Evolutionary conservation across 2,329 filamentous ascomycete genomes (phyloP).

Genomic region (Colletotrichum plurivorum): DNA sequence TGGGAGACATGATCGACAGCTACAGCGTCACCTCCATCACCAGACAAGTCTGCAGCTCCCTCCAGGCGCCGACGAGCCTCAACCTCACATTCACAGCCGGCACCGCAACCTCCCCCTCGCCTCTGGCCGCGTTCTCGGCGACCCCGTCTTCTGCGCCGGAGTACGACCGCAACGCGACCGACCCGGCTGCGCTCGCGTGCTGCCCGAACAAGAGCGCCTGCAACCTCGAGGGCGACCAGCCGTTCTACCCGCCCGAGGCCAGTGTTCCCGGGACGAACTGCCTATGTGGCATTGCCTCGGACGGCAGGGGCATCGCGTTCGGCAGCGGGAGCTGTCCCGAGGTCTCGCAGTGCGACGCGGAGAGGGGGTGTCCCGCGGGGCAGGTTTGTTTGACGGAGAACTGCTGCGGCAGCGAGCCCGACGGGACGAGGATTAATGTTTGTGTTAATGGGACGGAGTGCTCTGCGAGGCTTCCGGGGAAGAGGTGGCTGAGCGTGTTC

Average conservation of each 20-base stretch:
- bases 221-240: constrained; percentile 35
- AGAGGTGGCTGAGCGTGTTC: constrained; percentile 9
- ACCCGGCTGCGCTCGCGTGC: constrained; percentile 51
- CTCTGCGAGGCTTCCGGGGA: constrained; percentile 1
- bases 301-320: constrained; percentile 29
- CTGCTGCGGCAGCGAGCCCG: constrained; percentile 31
- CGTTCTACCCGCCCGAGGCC: constrained; percentile 51
- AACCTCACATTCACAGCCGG: constrained; percentile 52
- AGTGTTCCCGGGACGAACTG: constrained; percentile 49
- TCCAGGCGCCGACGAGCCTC: constrained; percentile 50
- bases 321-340: constrained; percentile 18
- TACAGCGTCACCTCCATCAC: constrained; percentile 51
- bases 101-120: constrained; percentile 45
- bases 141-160: constrained; percentile 5
- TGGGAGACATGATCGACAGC: constrained; percentile 49
- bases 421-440: neutral
- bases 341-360: constrained; percentile 21
- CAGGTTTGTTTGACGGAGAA: constrained; percentile 31
- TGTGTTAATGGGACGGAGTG: constrained; percentile 42
- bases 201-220: constrained; percentile 47
- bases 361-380: constrained; percentile 16
- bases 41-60: constrained; percentile 52
- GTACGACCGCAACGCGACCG: constrained; percentile 48
- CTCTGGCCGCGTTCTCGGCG: constrained; percentile 29
- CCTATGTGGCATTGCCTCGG: constrained; percentile 51